phyloP scores from a whole-genome alignment of 1,139 yeast species.

The Oligophagozyma castellii region DNA sequence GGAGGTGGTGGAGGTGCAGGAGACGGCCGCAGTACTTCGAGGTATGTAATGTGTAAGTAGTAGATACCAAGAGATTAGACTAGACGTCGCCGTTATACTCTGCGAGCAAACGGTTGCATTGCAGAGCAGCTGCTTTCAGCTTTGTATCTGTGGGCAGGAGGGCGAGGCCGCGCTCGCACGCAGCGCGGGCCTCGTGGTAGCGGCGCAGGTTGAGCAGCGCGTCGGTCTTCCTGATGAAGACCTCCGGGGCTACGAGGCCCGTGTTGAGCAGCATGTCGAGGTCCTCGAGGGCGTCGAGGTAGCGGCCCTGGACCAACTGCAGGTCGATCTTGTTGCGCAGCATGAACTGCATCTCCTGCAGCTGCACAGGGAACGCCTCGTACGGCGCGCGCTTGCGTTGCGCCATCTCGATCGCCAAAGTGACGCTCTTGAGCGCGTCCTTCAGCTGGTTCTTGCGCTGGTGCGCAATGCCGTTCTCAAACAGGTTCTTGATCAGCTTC shows the following conservation, averaged over 20 bases:
- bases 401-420: conserved; percentile 73
- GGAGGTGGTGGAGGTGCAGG: not conserved
- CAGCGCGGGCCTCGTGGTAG: conserved; percentile 57
- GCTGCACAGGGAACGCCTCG: conserved; percentile 69
- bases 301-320: conserved; percentile 47
- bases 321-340: conserved; percentile 79
- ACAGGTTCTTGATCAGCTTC: conserved; percentile 57
- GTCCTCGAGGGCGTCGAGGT: conserved; percentile 67
- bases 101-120: conserved; percentile 16
- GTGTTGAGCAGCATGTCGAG: conserved; percentile 63
- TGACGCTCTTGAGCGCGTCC: conserved; percentile 63
- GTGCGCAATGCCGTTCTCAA: conserved; percentile 55
- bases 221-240: conserved; percentile 71
- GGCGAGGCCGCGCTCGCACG: conserved; percentile 65
- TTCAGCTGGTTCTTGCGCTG: conserved; percentile 46
- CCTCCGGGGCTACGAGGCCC: conserved; percentile 54
- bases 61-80: conserved; percentile 5
- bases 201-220: conserved; percentile 59
- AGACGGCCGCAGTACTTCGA: not conserved
- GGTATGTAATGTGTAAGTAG: conserved; percentile 2
- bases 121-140: conserved; percentile 23
- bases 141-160: conserved; percentile 43
- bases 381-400: conserved; percentile 61
- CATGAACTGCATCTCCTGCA: conserved; percentile 63
- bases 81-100: conserved; percentile 20